Evolutionary conservation across 169 alveolate genomes (phyloP), one percentile per base, ranked within the genome.

Genomic region (Plasmodium berghei): DNA sequence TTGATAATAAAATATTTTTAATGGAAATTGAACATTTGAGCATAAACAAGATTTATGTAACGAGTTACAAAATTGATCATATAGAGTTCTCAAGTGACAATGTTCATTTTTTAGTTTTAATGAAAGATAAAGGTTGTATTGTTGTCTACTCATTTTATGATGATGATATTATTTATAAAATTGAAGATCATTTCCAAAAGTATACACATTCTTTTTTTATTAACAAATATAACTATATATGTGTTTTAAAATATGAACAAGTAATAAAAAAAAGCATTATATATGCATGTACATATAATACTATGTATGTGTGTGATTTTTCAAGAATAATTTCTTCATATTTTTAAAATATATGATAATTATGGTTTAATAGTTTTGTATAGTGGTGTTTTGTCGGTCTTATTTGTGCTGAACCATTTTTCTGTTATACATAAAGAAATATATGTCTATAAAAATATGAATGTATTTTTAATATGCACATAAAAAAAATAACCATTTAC

Each of bases 81-180:
- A 61, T 74, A 42, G 73, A 61, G 1, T 62, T 74, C 24, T 61
- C 88, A 0, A 54, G 20, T 28, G 88, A 74, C 42, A 56, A 74
- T 45, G 63, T 74, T 74, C 88, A 74, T 40, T 74, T 74, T 16
- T 63, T 62, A 20, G 55, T 66, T 9, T 62, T 74, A n/a, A 55
- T 66, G 16, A 74, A 74, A 56, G 20, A 40, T 49, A n/a, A 62
- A 28, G 88, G 88, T 40, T 61, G 72, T 48, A 67, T 74, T 9
- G 48, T 45, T 52, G 58, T 74, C 48, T 74, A 74, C 55, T 74
- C 88, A 6, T 54, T 74, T 9, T 74, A 54, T 55, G 63, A 54
- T 22, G 28, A 40, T 45, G 9, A 74, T 28, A 0, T 74, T 18
- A 48, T 74, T 61, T 61, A 49, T 5, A 61, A 48, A 24, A 74